These are phyloP conservation scores for Colletotrichum siamense DNA, from an alignment of 2,329 filamentous ascomycete genomes.

Conservation along the genomic window DNA sequence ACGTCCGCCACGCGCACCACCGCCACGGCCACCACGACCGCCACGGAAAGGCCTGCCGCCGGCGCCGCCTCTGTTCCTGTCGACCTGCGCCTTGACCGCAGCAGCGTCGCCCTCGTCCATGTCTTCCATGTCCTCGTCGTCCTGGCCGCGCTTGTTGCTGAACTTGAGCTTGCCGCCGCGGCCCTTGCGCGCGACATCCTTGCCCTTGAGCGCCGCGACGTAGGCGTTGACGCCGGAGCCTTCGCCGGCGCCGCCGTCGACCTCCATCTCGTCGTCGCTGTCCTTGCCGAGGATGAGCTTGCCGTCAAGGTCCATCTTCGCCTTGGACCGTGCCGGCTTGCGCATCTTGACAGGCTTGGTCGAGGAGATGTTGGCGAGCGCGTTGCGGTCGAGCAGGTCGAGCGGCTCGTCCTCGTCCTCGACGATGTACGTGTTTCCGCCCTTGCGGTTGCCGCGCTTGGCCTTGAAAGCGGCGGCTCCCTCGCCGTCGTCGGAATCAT, in stretches of 20 bases:
- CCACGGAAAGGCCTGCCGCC: slow-evolving; percentile 34
- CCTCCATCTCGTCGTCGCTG: slow-evolving; percentile 63
- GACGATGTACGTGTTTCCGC: slow-evolving; percentile 82
- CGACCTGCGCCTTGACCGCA: slow-evolving; percentile 56
- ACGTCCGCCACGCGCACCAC: slow-evolving; percentile 38
- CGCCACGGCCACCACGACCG: slow-evolving; percentile 32
- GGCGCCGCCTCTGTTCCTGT: slow-evolving; percentile 32
- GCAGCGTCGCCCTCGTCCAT: slow-evolving; percentile 59
- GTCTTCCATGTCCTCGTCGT: slow-evolving; percentile 55
- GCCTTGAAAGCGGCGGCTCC: slow-evolving; percentile 41
- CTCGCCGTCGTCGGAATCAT: slow-evolving; percentile 64
- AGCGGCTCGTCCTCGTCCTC: slow-evolving; percentile 95
- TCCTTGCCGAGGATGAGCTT: slow-evolving; percentile 77
- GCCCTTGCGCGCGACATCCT: slow-evolving; percentile 68
- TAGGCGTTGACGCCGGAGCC: slow-evolving; percentile 70
- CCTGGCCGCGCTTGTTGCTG: slow-evolving; percentile 63
- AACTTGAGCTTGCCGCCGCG: slow-evolving; percentile 75
- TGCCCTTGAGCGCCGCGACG: slow-evolving; percentile 71
- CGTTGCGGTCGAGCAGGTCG: slow-evolving; percentile 87
- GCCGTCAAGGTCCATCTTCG: slow-evolving; percentile 76
- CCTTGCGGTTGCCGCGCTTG: slow-evolving; percentile 60
- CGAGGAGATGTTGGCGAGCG: slow-evolving; percentile 90
- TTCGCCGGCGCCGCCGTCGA: slow-evolving; percentile 61
- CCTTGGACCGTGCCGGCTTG: slow-evolving; percentile 65
- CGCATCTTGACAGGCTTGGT: slow-evolving; percentile 78